phyloP scores from a whole-genome alignment of 495 filamentous ascomycete species.

The Bombardia bombarda region DNA sequence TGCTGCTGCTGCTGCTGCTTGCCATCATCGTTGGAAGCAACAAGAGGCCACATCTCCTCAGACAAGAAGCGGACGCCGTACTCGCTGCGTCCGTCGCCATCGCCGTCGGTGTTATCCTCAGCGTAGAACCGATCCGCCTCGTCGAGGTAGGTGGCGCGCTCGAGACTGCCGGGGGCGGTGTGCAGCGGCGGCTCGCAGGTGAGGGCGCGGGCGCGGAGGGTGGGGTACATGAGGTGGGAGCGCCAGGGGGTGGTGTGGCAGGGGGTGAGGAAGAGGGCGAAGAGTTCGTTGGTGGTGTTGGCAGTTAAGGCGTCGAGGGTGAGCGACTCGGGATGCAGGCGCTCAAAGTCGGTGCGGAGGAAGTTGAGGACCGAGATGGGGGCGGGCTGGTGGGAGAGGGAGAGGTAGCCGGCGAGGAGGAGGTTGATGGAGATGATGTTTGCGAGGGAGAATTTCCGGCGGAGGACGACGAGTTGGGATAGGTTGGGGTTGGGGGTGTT shows the following conservation, averaged over 20 bases:
- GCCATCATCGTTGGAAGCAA: conserved; percentile 1
- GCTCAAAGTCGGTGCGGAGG: conserved; percentile 63
- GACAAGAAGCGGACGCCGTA: conserved; percentile 46
- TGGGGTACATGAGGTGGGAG: conserved; percentile 67
- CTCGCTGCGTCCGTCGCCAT: background rate
- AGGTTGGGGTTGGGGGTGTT: conserved; percentile 5
- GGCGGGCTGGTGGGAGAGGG: conserved; percentile 71
- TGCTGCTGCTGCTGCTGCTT: conserved; percentile 4
- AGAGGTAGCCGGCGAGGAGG: conserved; percentile 64
- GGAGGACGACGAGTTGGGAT: conserved; percentile 26
- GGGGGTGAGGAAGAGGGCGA: conserved; percentile 88
- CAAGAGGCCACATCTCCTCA: conserved; percentile 30
- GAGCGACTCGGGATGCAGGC: conserved; percentile 31
- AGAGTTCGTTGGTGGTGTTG: conserved; percentile 35
- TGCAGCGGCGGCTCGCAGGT: conserved; percentile 84
- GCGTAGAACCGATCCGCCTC: conserved; percentile 86
- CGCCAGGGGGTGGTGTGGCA: conserved; percentile 98
- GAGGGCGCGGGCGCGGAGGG: conserved; percentile 75
- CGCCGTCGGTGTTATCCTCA: background rate
- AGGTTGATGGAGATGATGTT: conserved; percentile 59
- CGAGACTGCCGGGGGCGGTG: conserved; percentile 37
- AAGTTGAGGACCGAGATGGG: conserved; percentile 62
- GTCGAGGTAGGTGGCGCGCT: conserved; percentile 62
- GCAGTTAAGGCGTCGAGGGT: conserved; percentile 5
- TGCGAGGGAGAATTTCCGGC: conserved; percentile 46